Percentiles rank a stretch among this genome's conserved stretches.
Evolutionary conservation across 2,329 filamentous ascomycete genomes (phyloP).

Genomic region (Calycina marina): DNA sequence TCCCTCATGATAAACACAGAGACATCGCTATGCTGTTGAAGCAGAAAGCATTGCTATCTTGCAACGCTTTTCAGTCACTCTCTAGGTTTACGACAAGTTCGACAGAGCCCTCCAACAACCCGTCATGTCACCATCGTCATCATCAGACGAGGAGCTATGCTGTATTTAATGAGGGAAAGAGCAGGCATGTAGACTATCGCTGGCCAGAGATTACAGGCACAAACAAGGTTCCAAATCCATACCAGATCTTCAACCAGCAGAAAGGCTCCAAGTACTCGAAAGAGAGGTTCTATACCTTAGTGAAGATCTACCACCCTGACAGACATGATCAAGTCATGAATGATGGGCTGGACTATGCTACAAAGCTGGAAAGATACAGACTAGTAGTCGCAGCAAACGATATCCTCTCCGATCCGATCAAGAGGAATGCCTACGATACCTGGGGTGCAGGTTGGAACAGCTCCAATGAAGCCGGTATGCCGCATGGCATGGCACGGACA

Average conservation of each 20-base stretch:
- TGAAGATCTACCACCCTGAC: constrained; percentile 94
- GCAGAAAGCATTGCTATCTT: too few species aligned
- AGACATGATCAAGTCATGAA: constrained; percentile 29
- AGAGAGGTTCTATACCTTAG: constrained; percentile 71
- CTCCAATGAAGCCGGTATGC: constrained; percentile 23
- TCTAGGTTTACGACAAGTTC: too few species aligned
- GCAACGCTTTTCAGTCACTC: too few species aligned
- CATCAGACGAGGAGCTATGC: too few species aligned
- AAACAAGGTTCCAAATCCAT: constrained; percentile 46
- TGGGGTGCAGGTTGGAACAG: constrained; percentile 69
- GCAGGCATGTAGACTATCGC: constrained; percentile 22
- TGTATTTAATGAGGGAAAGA: constrained; percentile 23
- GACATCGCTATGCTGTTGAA: too few species aligned
- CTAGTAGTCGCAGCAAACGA: constrained; percentile 78
- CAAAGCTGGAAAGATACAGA: constrained; percentile 76
- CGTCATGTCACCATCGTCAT: too few species aligned
- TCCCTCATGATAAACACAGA: too few species aligned
- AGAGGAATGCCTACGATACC: constrained; percentile 67
- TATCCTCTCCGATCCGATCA: constrained; percentile 68
- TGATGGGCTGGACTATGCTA: constrained; percentile 38
- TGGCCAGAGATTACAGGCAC: constrained; percentile 21
- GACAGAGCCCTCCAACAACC: too few species aligned
- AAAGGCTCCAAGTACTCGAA: constrained; percentile 64
- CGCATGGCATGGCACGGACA: constrained; percentile 16
- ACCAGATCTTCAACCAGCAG: constrained; percentile 62